A percentile compares a stretch with the other conserved stretches of the same genome.
phyloP scores from a whole-genome alignment of 2,329 filamentous ascomycete genomes.

The Fusarium udum region DNA sequence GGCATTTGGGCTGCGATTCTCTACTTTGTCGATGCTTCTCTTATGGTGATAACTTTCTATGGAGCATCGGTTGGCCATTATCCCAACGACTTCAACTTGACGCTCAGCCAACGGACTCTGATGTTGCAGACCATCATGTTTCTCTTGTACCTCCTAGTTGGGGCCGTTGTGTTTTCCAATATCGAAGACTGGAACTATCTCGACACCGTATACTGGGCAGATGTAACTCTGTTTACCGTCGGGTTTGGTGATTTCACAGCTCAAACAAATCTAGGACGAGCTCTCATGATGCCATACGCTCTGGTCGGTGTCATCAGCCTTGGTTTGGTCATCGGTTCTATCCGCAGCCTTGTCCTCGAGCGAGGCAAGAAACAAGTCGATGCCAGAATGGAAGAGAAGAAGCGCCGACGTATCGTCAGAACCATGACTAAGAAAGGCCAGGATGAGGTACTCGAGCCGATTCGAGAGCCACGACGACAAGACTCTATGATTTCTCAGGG shows the following conservation, averaged over 20 bases:
- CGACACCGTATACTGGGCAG: constrained; percentile 82
- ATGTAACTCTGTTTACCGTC: constrained; percentile 74
- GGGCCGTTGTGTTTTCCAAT: constrained; percentile 77
- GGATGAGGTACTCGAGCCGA: constrained; percentile 60
- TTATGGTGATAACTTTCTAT: constrained; percentile 82
- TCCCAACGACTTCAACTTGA: constrained; percentile 79
- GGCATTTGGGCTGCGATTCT: constrained; percentile 81
- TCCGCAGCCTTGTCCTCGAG: constrained; percentile 72
- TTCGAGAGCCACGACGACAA: constrained; percentile 41
- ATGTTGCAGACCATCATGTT: constrained; percentile 92
- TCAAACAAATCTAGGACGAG: constrained; percentile 65
- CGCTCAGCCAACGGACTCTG: constrained; percentile 82
- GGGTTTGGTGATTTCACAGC: constrained; percentile 68
- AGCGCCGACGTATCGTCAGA: constrained; percentile 59
- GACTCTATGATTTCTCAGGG: constrained; percentile 13
- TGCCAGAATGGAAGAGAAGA: constrained; percentile 68
- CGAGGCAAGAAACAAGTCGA: constrained; percentile 64
- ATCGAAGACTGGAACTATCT: constrained; percentile 81
- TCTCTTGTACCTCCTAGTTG: constrained; percentile 81
- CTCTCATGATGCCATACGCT: constrained; percentile 83
- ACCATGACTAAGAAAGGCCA: constrained; percentile 57
- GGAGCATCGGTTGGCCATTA: constrained; percentile 78
- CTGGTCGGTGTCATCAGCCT: constrained; percentile 85
- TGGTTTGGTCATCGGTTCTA: constrained; percentile 83
- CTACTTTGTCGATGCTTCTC: constrained; percentile 80